These are phyloP conservation scores for Luzula sylvatica DNA, from an alignment of 176 grass and related monocot species.

Conservation along the genomic window DNA sequence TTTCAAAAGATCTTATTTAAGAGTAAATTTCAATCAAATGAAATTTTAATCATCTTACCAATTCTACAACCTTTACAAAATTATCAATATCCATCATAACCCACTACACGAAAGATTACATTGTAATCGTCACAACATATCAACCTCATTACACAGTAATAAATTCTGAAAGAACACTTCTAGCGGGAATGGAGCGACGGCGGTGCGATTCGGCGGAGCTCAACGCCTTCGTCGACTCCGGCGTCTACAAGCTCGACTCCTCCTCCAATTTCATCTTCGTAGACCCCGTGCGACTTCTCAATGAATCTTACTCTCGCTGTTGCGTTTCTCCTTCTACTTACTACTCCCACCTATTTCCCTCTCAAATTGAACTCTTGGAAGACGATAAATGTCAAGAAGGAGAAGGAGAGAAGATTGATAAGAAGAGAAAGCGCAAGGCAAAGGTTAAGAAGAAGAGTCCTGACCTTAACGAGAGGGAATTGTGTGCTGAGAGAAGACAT, in stretches of 20 bases:
- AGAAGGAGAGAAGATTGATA: no score
- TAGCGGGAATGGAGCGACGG: conserved; percentile 20
- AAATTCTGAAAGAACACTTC: no score
- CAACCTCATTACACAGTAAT: no score
- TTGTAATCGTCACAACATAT: no score
- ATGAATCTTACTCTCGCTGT: conserved; percentile 46
- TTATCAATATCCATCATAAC: no score
- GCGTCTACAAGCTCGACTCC: conserved; percentile 35
- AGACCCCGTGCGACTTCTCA: conserved; percentile 70
- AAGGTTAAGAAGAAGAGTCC: conserved; percentile 18
- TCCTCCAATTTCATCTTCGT: conserved; percentile 31
- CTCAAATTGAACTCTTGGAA: no score
- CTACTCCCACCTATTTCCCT: conserved; percentile 57
- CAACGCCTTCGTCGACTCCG: conserved; percentile 38
- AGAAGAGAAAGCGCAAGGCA: conserved; percentile 47
- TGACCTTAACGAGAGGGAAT: conserved; percentile 52
- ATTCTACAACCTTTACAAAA: no score
- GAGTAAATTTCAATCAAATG: background rate
- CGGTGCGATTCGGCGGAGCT: conserved; percentile 36
- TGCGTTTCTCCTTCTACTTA: conserved; percentile 53
- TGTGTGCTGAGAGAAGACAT: conserved; percentile 52
- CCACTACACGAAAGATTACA: no score
- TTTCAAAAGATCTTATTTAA: background rate
- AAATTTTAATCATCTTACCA: background rate
- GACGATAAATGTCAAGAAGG: no score